A percentile compares a stretch with the other conserved stretches of the same genome.
phyloP scores from a whole-genome alignment of 2,329 filamentous ascomycete genomes.

The Sordariomycetes sp. region DNA sequence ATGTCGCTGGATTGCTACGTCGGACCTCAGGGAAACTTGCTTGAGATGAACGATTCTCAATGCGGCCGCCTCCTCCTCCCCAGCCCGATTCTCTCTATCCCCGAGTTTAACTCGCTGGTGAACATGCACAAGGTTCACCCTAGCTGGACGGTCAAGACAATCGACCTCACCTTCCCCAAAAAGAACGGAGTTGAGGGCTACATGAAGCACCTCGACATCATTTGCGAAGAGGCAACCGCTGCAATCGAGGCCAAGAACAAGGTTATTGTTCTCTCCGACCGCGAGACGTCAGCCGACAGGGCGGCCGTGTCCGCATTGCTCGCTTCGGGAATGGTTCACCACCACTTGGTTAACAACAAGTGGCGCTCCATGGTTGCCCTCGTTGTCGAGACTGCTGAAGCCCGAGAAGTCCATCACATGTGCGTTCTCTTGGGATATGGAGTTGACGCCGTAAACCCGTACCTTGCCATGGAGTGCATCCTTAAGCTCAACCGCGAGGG shows the following conservation, averaged over 20 bases:
- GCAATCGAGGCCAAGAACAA: conserved; percentile 75
- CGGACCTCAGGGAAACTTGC: conserved; percentile 84
- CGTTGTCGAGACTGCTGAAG: conserved; percentile 84
- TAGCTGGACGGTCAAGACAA: conserved; percentile 77
- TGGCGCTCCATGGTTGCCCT: conserved; percentile 84
- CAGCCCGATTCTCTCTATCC: conserved; percentile 78
- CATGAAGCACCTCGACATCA: conserved; percentile 72
- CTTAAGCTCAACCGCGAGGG: conserved; percentile 92
- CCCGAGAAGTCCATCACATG: conserved; percentile 96
- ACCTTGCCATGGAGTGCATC: conserved; percentile 91
- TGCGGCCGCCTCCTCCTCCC: conserved; percentile 76
- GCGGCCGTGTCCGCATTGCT: conserved; percentile 77
- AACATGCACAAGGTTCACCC: conserved; percentile 61
- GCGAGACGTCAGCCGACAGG: conserved; percentile 68
- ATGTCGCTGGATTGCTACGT: conserved; percentile 98
- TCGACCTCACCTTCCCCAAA: conserved; percentile 91
- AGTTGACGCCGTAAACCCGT: conserved; percentile 87
- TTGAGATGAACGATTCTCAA: conserved; percentile 86
- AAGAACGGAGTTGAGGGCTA: conserved; percentile 72
- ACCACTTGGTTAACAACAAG: conserved; percentile 89
- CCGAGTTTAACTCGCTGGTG: conserved; percentile 79
- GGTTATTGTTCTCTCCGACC: conserved; percentile 80
- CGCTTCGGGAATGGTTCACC: conserved; percentile 87
- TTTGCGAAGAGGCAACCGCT: conserved; percentile 73
- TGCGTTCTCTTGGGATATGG: conserved; percentile 95